Base-by-base conservation (phyloP, 257 asterid genomes). In the Hygrophila difformis region DNA sequence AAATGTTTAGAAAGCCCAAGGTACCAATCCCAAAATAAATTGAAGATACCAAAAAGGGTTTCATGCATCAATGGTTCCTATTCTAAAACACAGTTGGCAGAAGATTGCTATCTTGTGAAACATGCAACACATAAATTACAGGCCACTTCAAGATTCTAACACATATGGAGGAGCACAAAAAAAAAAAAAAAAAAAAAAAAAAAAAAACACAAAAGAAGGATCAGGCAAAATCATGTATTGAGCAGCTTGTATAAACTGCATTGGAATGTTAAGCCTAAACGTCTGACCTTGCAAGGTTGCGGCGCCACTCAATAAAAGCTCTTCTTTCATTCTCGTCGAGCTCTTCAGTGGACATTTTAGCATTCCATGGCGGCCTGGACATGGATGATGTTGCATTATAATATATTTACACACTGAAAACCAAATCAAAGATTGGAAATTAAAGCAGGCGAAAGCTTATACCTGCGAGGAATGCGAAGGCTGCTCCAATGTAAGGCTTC, bases 401-500 rank as follows among this genome's bases (percentile, higher is more conserved):
- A 29, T 13, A n/a, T n/a, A 20, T 29, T 20, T 8, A 56, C n/a
- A n/a, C n/a, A n/a, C n/a, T n/a, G n/a, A 56, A 31, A 18, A 28
- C 57, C 10, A 46, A 53, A 45, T 4, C 46, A 59, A n/a, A 26
- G 31, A 46, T 35, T 8, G 12, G 45, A 36, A 28, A 31, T 22
- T 3, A 6, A 47, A 50, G 14, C 19, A 23, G 31, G 18, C 17
- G 36, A 36, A 28, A 44, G 29, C 6, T 23, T 38, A 51, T 68
- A 64, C 97, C 97, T 79, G 70, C 99, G 92, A 53, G 99, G 99
- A 66, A 91, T 79, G 24, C 87, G 79, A 38, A 91, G 93, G 61
- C 96, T 91, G 68, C 95, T 80, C 41, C 94, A 93, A 63, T 91
- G 93, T 64, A 86, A 65, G 15, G 75, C 88, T 74, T 91, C 96